phyloP scores from a whole-genome alignment of 1,284 basidiomycete genomes.

The Ceratobasidium sp. region DNA sequence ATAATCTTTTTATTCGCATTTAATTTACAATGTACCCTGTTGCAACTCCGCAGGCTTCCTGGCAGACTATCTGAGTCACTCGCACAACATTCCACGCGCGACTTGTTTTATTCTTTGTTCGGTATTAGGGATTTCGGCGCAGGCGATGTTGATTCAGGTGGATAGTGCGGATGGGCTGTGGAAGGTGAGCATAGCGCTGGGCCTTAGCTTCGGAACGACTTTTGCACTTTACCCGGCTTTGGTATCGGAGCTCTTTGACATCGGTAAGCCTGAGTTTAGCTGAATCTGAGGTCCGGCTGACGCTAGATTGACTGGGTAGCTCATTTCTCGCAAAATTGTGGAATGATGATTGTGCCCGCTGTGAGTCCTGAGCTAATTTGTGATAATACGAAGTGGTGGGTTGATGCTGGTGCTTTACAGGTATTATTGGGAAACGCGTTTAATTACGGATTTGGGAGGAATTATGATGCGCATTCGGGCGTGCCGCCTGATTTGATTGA shows the following conservation, averaged over 20 bases:
- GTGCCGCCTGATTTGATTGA: not conserved
- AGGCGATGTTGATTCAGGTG: slow-evolving; percentile 51
- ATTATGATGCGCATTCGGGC: slow-evolving; percentile 75
- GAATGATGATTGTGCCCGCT: slow-evolving; percentile 79
- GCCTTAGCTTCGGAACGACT: slow-evolving; percentile 79
- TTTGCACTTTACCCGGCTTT: slow-evolving; percentile 83
- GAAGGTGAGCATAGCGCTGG: slow-evolving; percentile 76
- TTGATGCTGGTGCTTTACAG: not conserved
- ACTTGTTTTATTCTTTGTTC: slow-evolving; percentile 78
- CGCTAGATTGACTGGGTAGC: not conserved
- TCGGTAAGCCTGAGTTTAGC: slow-evolving; percentile 60
- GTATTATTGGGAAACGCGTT: slow-evolving; percentile 69
- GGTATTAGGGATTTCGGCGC: slow-evolving; percentile 73
- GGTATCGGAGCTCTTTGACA: slow-evolving; percentile 87
- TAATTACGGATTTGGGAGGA: slow-evolving; percentile 82
- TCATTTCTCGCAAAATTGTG: slow-evolving; percentile 88
- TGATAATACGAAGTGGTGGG: not conserved
- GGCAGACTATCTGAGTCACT: slow-evolving; percentile 76
- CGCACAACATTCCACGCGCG: slow-evolving; percentile 70
- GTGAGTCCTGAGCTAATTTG: slow-evolving; percentile 62
- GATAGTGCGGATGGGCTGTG: slow-evolving; percentile 61
- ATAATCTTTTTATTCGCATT: not conserved
- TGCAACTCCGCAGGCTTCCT: slow-evolving; percentile 61
- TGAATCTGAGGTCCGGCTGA: not conserved
- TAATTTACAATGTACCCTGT: not conserved